Percentiles rank a stretch among this genome's conserved stretches.
These are phyloP conservation scores for Zygoascus sp. DNA, from an alignment of 1,139 yeast species.

Conservation along the genomic window DNA sequence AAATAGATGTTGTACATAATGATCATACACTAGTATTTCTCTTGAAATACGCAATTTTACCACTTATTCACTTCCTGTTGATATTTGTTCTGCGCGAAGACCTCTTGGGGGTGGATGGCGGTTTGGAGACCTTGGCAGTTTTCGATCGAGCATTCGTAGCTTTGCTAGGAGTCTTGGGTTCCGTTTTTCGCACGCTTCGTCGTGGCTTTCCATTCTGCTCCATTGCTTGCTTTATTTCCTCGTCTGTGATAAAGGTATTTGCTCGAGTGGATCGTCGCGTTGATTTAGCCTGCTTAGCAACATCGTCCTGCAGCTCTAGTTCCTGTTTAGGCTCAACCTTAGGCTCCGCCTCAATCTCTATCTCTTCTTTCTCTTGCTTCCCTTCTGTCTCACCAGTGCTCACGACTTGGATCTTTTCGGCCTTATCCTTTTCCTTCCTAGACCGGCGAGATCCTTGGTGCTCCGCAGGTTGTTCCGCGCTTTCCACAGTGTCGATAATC, in stretches of 20 bases:
- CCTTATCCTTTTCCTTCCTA: no score
- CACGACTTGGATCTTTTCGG: no score
- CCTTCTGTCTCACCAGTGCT: no score
- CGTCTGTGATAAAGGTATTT: neutral
- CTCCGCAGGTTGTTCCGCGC: no score
- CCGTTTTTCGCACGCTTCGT: neutral
- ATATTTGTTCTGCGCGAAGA: constrained; percentile 7
- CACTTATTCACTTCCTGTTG: constrained; percentile 5
- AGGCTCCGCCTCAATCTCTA: neutral
- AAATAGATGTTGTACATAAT: neutral
- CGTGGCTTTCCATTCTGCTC: neutral
- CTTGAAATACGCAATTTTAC: no score
- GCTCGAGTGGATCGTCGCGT: neutral
- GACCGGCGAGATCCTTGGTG: no score
- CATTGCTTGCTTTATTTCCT: neutral
- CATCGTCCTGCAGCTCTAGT: neutral
- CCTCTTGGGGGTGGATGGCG: neutral
- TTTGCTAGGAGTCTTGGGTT: neutral
- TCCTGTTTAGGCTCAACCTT: neutral
- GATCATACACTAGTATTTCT: no score
- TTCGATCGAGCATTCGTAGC: constrained; percentile 2
- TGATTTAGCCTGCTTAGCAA: neutral
- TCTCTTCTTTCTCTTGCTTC: no score
- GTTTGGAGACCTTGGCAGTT: constrained; percentile 4
- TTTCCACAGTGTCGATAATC: no score